These are phyloP conservation scores for Achaetomium macrosporum DNA, from an alignment of 2,329 filamentous ascomycete genomes.

Conservation along the genomic window DNA sequence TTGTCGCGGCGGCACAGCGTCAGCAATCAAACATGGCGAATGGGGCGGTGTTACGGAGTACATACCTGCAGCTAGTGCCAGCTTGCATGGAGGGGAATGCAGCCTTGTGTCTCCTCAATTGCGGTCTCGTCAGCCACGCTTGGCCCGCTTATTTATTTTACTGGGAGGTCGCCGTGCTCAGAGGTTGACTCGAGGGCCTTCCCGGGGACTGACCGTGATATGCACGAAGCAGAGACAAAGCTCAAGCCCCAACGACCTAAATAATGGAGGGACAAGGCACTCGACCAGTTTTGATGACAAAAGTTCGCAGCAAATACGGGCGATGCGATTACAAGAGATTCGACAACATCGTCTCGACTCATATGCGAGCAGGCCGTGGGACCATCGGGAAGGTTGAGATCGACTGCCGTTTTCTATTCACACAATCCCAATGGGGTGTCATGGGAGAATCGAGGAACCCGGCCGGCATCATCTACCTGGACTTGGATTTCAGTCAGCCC, in stretches of 20 bases:
- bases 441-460: conserved; percentile 11
- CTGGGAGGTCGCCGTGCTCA: too few species aligned
- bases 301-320: conserved; percentile 6
- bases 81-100: too few species aligned
- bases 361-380: conserved; percentile 12
- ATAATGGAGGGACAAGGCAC: conserved; percentile 6
- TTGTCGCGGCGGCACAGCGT: too few species aligned
- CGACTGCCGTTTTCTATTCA: conserved; percentile 21
- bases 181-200: too few species aligned
- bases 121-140: too few species aligned
- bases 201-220: too few species aligned
- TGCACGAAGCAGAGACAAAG: neutral
- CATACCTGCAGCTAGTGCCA: too few species aligned
- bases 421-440: conserved; percentile 18
- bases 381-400: conserved; percentile 19
- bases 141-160: too few species aligned
- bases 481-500: conserved; percentile 21
- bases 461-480: conserved; percentile 21
- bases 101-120: too few species aligned
- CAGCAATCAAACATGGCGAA: too few species aligned
- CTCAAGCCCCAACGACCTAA: neutral
- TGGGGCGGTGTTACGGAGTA: too few species aligned
- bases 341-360: conserved; percentile 12
- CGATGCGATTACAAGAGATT: conserved; percentile 17
- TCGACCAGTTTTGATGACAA: conserved; percentile 8